These are phyloP conservation scores for Zygotorulaspora danielsina DNA, from an alignment of 805 yeast genomes.

Conservation along the genomic window DNA sequence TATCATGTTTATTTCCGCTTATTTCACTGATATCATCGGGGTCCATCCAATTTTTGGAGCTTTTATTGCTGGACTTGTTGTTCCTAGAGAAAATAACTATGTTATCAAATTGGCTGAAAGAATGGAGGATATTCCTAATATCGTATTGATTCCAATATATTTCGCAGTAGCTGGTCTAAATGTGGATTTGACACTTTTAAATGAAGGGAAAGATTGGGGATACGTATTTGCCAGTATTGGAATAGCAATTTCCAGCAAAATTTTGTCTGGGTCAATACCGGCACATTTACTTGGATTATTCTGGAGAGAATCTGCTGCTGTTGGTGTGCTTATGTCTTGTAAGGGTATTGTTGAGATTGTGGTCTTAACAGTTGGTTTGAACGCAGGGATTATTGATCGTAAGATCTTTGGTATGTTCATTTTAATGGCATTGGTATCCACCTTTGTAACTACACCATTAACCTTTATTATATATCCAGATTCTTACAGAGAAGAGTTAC, in stretches of 20 bases:
- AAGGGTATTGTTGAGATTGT: slow-evolving; percentile 85
- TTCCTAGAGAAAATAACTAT: slow-evolving; percentile 73
- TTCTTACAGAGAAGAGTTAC: slow-evolving; percentile 50
- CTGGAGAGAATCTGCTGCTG: slow-evolving; percentile 72
- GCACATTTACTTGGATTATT: slow-evolving; percentile 57
- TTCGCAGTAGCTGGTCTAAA: slow-evolving; percentile 76
- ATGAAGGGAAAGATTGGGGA: slow-evolving; percentile 72
- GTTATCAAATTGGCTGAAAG: slow-evolving; percentile 66
- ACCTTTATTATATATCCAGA: slow-evolving; percentile 60
- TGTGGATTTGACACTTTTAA: slow-evolving; percentile 60
- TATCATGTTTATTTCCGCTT: slow-evolving; percentile 61
- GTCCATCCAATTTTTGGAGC: slow-evolving; percentile 88
- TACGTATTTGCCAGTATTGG: slow-evolving; percentile 63
- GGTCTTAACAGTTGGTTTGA: slow-evolving; percentile 68
- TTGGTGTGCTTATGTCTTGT: slow-evolving; percentile 81
- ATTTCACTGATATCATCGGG: slow-evolving; percentile 78
- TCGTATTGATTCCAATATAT: slow-evolving; percentile 69
- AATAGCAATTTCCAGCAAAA: slow-evolving; percentile 65
- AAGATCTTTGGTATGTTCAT: slow-evolving; percentile 75
- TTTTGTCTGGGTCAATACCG: slow-evolving; percentile 61
- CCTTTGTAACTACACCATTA: slow-evolving; percentile 76
- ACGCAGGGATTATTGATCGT: slow-evolving; percentile 60
- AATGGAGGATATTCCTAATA: slow-evolving; percentile 72
- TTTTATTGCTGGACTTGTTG: slow-evolving; percentile 67
- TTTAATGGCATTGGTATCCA: slow-evolving; percentile 74